A percentile compares a stretch with the other conserved stretches of the same genome.
Evolutionary conservation across 805 yeast species (phyloP).

Genomic region (Yarrowia yakushimensis): DNA sequence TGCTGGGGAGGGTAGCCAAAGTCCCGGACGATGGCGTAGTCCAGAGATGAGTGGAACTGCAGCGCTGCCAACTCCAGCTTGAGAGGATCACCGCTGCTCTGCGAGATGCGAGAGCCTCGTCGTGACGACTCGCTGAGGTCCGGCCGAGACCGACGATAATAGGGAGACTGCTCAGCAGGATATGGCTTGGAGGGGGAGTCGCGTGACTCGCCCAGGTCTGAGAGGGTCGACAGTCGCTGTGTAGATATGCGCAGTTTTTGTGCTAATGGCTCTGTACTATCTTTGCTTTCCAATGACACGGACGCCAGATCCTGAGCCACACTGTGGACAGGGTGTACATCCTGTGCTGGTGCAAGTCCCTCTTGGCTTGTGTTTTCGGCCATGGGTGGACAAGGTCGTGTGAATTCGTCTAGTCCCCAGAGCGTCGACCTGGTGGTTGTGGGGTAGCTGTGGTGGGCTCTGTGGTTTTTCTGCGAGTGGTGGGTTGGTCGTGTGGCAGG

Average conservation of each 20-base stretch:
- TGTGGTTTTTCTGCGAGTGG: not conserved
- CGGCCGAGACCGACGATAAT: slow-evolving; percentile 3
- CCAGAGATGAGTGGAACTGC: slow-evolving; percentile 38
- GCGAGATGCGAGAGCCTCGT: slow-evolving; percentile 15
- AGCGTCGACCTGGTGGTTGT: not conserved
- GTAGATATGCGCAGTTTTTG: slow-evolving; percentile 24
- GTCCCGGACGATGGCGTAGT: slow-evolving; percentile 59
- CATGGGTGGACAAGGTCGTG: not conserved
- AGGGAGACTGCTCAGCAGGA: slow-evolving; percentile 18
- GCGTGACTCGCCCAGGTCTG: slow-evolving; percentile 20
- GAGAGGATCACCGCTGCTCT: slow-evolving; percentile 5
- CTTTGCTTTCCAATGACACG: slow-evolving; percentile 7
- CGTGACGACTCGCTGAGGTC: slow-evolving; percentile 21
- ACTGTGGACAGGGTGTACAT: slow-evolving; percentile 8
- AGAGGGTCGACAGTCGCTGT: slow-evolving; percentile 9
- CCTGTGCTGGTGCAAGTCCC: not conserved
- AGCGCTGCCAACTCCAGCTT: slow-evolving; percentile 27
- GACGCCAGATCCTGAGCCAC: not conserved
- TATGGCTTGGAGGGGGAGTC: slow-evolving; percentile 17
- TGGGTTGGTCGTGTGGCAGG: slow-evolving; percentile 6
- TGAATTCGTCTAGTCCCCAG: not conserved
- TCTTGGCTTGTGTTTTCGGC: slow-evolving; percentile 3
- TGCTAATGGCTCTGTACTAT: slow-evolving; percentile 17
- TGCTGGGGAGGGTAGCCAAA: slow-evolving; percentile 72
- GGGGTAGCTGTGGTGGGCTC: not conserved